Base-by-base conservation (phyloP, 805 yeast genomes). In the Nakazawaea pomicola region DNA sequence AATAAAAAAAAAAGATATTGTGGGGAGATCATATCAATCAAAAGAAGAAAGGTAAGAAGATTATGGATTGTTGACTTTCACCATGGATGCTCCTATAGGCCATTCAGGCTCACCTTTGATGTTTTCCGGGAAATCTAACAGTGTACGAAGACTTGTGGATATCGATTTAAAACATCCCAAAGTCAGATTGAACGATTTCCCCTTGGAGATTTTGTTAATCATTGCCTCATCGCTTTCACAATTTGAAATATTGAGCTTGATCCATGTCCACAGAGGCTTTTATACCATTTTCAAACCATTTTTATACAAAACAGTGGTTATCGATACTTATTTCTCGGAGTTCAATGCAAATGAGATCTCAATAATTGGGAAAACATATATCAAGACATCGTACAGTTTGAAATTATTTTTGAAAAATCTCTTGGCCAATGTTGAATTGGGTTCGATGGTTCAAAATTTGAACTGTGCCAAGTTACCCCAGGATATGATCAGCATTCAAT, bases 71-170 rank as follows among this genome's bases (percentile, higher is more conserved):
- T 3, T 29, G 17, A 29, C 12, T 9, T 12, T 8, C 12, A 33
- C 16, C 9, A 39, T 39, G 37, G 29, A 39, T 33, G 43, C 43
- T n/a, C 43, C 43, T 4, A 33, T 39, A 8, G 43, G 43, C 15
- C 29, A 33, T 20, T 33, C 38, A 3, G 43, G 43, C 4, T 27
- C 38, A 7, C 43, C 43, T 4, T 33, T n/a, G n/a, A n/a, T n/a
- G n/a, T n/a, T n/a, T n/a, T n/a, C n/a, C n/a, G n/a, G n/a, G n/a
- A n/a, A n/a, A n/a, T n/a, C n/a, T n/a, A n/a, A n/a, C n/a, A n/a
- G n/a, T n/a, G n/a, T n/a, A n/a, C n/a, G n/a, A n/a, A n/a, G n/a
- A n/a, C n/a, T n/a, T n/a, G n/a, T n/a, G n/a, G n/a, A n/a, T n/a
- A n/a, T 23, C 25, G 25, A 23, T 23, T 23, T 23, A 23, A 6